Conservation (phyloP, 805 yeast species). For the Candida oleophila region DNA sequence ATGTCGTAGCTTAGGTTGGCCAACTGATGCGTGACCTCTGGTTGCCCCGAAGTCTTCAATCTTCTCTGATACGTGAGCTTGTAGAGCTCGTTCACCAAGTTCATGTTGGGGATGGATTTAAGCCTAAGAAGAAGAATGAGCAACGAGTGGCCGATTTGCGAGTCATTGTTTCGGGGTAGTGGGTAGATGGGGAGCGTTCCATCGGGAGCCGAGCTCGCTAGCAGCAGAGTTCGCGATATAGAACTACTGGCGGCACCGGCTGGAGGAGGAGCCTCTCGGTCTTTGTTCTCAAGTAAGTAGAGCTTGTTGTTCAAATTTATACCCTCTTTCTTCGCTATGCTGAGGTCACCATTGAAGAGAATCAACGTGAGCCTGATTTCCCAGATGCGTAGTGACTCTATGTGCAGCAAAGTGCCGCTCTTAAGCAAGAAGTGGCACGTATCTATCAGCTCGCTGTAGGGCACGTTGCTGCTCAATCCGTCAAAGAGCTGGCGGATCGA, state of each 20-base stretch:
- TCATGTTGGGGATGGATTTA: conserved; percentile 41
- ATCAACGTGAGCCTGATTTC: conserved; percentile 32
- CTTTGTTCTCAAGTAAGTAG: conserved; percentile 27
- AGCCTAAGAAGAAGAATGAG: conserved; percentile 38
- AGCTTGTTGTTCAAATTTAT: conserved; percentile 34
- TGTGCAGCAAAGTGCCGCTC: conserved; percentile 5
- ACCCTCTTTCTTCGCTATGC: conserved; percentile 36
- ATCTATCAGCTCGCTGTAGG: conserved; percentile 9
- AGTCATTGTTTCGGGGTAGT: conserved; percentile 35
- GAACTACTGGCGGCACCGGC: conserved; percentile 1
- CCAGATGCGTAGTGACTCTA: conserved; percentile 28
- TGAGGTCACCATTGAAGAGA: conserved; percentile 29
- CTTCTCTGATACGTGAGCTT: conserved; percentile 39
- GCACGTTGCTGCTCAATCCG: neutral
- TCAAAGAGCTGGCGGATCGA: neutral
- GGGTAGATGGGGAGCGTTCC: conserved; percentile 24
- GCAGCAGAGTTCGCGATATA: neutral
- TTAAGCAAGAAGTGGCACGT: conserved; percentile 15
- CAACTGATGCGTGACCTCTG: conserved; percentile 17
- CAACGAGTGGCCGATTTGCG: conserved; percentile 24
- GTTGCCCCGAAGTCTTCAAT: conserved; percentile 15
- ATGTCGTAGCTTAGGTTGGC: conserved; percentile 33
- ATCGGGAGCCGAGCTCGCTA: neutral
- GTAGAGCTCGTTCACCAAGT: conserved; percentile 44
- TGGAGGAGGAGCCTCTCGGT: conserved; percentile 5